These are phyloP conservation scores for Xylariales sp. DNA, from an alignment of 2,329 filamentous ascomycete genomes.

Conservation along the genomic window DNA sequence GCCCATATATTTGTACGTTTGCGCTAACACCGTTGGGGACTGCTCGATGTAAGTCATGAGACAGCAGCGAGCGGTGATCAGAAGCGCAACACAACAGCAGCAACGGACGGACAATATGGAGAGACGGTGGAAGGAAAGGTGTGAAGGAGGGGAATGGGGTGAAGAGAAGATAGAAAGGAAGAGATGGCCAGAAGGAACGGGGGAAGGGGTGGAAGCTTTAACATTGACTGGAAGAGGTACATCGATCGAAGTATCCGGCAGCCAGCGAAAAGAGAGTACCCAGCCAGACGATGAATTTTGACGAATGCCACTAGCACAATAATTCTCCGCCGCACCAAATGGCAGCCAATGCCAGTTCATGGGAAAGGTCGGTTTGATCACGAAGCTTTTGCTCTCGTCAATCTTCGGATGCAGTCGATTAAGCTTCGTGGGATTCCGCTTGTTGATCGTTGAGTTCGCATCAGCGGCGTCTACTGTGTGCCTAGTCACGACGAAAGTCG, in stretches of 20 bases:
- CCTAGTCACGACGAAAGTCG: too few relatives aligned
- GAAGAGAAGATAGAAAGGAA: conserved; percentile 15
- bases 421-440: too few relatives aligned
- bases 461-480: too few relatives aligned
- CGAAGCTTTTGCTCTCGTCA: too few relatives aligned
- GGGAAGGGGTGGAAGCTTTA: conserved; percentile 24
- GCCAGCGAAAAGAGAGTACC: conserved; percentile 5
- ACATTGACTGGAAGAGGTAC: conserved; percentile 10
- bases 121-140: conserved; percentile 1
- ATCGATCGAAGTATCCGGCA: conserved; percentile 10
- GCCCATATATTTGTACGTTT: conserved; percentile 8
- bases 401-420: too few relatives aligned
- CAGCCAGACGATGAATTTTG: conserved; percentile 9
- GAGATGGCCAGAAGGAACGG: conserved; percentile 23
- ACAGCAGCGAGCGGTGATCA: neutral
- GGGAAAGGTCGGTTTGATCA: neutral
- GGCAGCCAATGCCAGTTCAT: neutral
- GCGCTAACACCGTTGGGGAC: conserved; percentile 10
- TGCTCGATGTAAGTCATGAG: conserved; percentile 2
- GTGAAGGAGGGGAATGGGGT: conserved; percentile 10
- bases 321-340: conserved; percentile 9
- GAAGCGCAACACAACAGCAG: conserved; percentile 2
- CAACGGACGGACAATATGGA: conserved; percentile 4
- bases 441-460: too few relatives aligned
- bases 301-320: conserved; percentile 7